Percentiles rank a stretch among this genome's conserved stretches.
These are phyloP conservation scores for Hypoxylon cercidicola DNA, from an alignment of 495 filamentous ascomycete species.

Conservation along the genomic window DNA sequence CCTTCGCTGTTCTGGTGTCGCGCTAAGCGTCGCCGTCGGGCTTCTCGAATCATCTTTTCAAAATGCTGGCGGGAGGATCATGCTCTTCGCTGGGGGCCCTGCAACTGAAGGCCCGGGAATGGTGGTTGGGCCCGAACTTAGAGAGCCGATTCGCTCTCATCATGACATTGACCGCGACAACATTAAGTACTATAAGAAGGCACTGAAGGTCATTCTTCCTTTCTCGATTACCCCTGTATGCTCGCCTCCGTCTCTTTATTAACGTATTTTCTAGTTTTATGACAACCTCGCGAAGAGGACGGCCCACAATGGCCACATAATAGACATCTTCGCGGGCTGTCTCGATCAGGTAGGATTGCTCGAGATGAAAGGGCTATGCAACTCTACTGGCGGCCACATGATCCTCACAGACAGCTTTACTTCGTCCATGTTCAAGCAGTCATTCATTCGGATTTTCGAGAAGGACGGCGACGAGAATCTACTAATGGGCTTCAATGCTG, in stretches of 20 bases:
- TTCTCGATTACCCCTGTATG: neutral
- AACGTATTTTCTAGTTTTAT: constrained; percentile 77
- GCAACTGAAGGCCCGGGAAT: constrained; percentile 96
- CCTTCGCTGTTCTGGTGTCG: constrained; percentile 94
- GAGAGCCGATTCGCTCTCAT: constrained; percentile 97
- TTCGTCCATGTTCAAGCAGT: constrained; percentile 99
- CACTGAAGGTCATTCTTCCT: constrained; percentile 77
- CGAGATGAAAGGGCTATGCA: constrained; percentile 98
- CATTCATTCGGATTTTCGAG: constrained; percentile 96
- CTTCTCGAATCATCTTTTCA: constrained; percentile 94
- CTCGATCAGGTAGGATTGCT: constrained; percentile 97
- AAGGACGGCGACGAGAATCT: constrained; percentile 95
- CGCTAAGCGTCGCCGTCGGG: constrained; percentile 92
- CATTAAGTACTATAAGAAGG: constrained; percentile 99
- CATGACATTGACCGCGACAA: constrained; percentile 99
- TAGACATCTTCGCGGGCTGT: constrained; percentile 98
- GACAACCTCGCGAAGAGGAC: constrained; percentile 95
- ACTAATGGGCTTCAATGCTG: constrained; percentile 98
- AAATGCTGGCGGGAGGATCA: constrained; percentile 93
- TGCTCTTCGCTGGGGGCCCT: constrained; percentile 96
- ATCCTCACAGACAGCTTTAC: constrained; percentile 99
- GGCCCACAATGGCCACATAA: constrained; percentile 95
- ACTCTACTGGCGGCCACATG: constrained; percentile 97
- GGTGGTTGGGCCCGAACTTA: constrained; percentile 96
- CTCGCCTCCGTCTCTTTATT: constrained; percentile 28